Evolutionary conservation across 192 early-diverging fungal species (phyloP).

Genomic region (Backusella morwellensis): DNA sequence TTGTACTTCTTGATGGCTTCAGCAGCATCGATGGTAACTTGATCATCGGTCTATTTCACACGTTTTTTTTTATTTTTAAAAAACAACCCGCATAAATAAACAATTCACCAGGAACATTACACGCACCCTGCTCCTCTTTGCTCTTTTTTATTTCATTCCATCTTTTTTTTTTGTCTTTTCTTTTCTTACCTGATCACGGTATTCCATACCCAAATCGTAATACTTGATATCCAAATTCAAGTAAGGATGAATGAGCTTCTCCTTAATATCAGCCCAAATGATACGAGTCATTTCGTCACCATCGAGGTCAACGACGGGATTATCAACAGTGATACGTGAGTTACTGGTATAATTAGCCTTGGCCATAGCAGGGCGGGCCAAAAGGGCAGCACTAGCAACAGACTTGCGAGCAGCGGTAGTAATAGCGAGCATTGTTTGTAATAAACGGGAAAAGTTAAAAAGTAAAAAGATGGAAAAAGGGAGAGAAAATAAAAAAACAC

Average conservation of each 20-base stretch:
- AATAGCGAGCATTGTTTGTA: background rate
- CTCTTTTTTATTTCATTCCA: background rate
- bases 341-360: slow-evolving; percentile 20
- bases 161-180: slow-evolving; percentile 38
- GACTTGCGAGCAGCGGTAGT: background rate
- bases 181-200: slow-evolving; percentile 73
- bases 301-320: slow-evolving; percentile 93
- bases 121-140: background rate
- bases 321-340: slow-evolving; percentile 77
- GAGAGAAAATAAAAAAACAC: background rate
- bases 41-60: slow-evolving; percentile 47
- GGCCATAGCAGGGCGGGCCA: slow-evolving; percentile 1
- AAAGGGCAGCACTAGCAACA: background rate
- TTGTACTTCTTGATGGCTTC: slow-evolving; percentile 97
- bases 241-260: slow-evolving; percentile 88
- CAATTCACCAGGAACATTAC: background rate
- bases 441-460: background rate
- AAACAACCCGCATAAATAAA: background rate
- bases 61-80: background rate
- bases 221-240: slow-evolving; percentile 94
- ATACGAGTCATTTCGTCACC: slow-evolving; percentile 99
- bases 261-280: slow-evolving; percentile 92
- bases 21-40: slow-evolving; percentile 92
- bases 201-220: slow-evolving; percentile 93
- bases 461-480: background rate